These are phyloP conservation scores for Amaranthus cruentus DNA, from an alignment of 148 eudicot genomes.

Conservation along the genomic window DNA sequence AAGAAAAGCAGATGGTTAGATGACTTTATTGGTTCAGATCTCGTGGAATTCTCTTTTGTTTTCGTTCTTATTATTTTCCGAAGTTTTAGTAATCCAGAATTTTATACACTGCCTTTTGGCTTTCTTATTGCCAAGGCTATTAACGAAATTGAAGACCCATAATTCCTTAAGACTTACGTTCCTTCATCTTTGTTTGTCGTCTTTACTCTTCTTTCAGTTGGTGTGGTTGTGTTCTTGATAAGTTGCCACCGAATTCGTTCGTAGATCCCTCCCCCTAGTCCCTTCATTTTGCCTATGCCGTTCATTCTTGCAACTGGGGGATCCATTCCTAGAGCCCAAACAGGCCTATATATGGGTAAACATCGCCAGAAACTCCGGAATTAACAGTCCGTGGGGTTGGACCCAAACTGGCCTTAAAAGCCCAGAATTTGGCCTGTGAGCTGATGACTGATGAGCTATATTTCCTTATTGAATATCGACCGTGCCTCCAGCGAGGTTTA, in stretches of 20 bases:
- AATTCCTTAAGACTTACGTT: background rate
- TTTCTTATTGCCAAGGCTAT: slow-evolving; percentile 6
- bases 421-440: too few relatives aligned
- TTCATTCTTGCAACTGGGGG: too few relatives aligned
- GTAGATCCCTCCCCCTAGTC: too few relatives aligned
- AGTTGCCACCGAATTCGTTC: background rate
- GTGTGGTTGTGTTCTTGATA: background rate
- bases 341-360: too few relatives aligned
- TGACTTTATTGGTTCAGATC: background rate
- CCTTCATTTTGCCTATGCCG: too few relatives aligned
- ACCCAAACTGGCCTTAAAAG: too few relatives aligned
- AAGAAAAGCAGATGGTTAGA: background rate
- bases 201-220: background rate
- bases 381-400: too few relatives aligned
- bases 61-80: background rate
- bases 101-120: background rate
- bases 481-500: too few relatives aligned
- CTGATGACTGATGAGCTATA: too few relatives aligned
- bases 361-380: too few relatives aligned
- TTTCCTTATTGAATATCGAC: too few relatives aligned
- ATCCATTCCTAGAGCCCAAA: too few relatives aligned
- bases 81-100: slow-evolving; percentile 10
- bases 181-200: background rate
- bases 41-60: background rate
- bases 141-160: slow-evolving; percentile 8